phyloP scores from a whole-genome alignment of 2,329 filamentous ascomycete genomes.

The Thielaviopsis musarum region DNA sequence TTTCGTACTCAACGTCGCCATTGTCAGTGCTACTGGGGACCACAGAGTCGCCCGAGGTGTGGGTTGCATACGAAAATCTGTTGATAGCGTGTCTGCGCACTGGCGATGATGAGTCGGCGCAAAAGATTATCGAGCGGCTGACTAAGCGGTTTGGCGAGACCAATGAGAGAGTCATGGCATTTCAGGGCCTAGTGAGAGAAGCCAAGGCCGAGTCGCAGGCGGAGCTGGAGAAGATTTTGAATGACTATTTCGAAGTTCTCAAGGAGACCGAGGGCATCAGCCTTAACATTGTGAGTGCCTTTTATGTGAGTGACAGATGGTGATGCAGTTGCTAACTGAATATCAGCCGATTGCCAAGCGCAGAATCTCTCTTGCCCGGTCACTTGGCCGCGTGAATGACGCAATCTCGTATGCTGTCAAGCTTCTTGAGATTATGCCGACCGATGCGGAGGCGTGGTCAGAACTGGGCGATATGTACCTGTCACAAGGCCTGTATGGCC shows the following conservation, averaged over 20 bases:
- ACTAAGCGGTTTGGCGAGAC: constrained; percentile 62
- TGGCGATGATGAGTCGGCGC: constrained; percentile 64
- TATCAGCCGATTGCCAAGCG: constrained; percentile 67
- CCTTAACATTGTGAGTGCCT: constrained; percentile 56
- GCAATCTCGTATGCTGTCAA: constrained; percentile 58
- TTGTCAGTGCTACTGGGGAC: constrained; percentile 35
- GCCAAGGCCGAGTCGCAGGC: constrained; percentile 52
- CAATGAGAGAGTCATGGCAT: constrained; percentile 74
- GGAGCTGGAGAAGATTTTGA: constrained; percentile 52
- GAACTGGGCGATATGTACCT: constrained; percentile 82
- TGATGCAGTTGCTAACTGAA: constrained; percentile 17
- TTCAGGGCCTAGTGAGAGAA: constrained; percentile 72
- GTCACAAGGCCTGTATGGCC: constrained; percentile 57
- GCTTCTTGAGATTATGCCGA: constrained; percentile 69
- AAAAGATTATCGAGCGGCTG: constrained; percentile 57
- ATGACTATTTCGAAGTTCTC: constrained; percentile 63
- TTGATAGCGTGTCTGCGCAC: constrained; percentile 70
- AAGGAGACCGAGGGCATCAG: constrained; percentile 33
- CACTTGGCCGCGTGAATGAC: constrained; percentile 51
- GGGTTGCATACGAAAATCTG: constrained; percentile 76
- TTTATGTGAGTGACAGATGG: constrained; percentile 1
- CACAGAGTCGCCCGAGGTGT: constrained; percentile 61
- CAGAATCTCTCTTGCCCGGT: constrained; percentile 61
- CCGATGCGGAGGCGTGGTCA: constrained; percentile 83
- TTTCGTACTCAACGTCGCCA: constrained; percentile 36